phyloP scores from a whole-genome alignment of 352 stramenopile species.

The Pilasporangium apinafurcum region DNA sequence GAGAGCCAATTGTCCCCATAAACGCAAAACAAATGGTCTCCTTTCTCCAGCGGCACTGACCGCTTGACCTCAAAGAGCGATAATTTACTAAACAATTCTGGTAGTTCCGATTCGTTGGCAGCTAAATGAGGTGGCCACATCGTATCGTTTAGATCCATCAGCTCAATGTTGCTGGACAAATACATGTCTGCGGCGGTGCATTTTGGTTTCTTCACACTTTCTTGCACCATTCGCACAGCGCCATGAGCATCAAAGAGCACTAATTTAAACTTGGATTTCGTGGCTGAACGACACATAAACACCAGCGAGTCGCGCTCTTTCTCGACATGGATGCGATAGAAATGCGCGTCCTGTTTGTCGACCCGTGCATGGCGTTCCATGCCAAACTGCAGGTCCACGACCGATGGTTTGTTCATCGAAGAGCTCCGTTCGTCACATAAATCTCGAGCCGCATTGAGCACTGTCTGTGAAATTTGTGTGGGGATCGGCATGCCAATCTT shows the following conservation, averaged over 20 bases:
- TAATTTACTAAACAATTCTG: slow-evolving; percentile 81
- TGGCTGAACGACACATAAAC: slow-evolving; percentile 72
- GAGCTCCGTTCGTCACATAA: slow-evolving; percentile 74
- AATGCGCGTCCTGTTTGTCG: slow-evolving; percentile 87
- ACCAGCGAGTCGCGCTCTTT: slow-evolving; percentile 69
- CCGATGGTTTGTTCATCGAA: slow-evolving; percentile 38
- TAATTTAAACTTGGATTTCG: slow-evolving; percentile 88
- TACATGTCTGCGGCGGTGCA: slow-evolving; percentile 88
- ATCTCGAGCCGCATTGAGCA: slow-evolving; percentile 71
- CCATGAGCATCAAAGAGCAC: slow-evolving; percentile 80
- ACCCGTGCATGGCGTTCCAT: slow-evolving; percentile 67
- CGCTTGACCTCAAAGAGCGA: slow-evolving; percentile 80
- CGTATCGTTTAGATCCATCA: slow-evolving; percentile 85
- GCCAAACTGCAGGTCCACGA: slow-evolving; percentile 66
- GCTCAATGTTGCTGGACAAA: slow-evolving; percentile 73
- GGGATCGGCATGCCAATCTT: slow-evolving; percentile 87
- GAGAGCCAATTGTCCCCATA: slow-evolving; percentile 89
- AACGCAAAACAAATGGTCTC: slow-evolving; percentile 81
- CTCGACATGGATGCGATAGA: slow-evolving; percentile 75
- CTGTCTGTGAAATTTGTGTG: slow-evolving; percentile 82
- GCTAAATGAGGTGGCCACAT: slow-evolving; percentile 56
- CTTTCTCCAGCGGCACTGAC: slow-evolving; percentile 69
- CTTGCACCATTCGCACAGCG: slow-evolving; percentile 78
- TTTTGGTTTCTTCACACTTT: slow-evolving; percentile 67
- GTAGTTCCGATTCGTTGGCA: slow-evolving; percentile 58